Evolutionary conservation across 441 rosid genomes (phyloP), one percentile per base, ranked within the genome.

Genomic region (Croton setiger): DNA sequence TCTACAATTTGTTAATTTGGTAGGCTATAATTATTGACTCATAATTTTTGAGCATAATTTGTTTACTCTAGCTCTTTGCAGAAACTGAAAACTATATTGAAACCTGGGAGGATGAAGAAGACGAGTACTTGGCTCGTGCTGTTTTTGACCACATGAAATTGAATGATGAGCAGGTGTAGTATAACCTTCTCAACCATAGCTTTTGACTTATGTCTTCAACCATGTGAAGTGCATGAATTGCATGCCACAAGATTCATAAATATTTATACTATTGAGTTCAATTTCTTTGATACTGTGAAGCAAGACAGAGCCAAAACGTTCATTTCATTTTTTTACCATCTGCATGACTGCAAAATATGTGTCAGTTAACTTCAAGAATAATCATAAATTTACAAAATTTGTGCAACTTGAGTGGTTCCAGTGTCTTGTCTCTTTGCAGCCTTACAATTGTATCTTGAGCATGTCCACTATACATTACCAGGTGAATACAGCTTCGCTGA

Each of bases 71-170:
- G 72, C 72, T 79, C 37, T 52, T 75, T 80, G 75, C 83, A 87
- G 96, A 75, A 75, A 74, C 76, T 12, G 78, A 72, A 80, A 71
- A 55, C 66, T 45, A 53, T 63, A 35, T 75, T 17, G 82, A 81
- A 75, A 76, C 76, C 57, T 94, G 97, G 96, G 97, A 87, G 75
- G 97, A 90, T 56, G 83, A 83, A 74, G 92, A 88, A 83, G 98
- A 90, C 81, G 90, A 88, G 70, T 90, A 92, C 79, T 82, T 94
- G 86, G 96, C 96, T n/a, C 63, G 39, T 77, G 91, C 88, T 21
- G 92, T 90, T 60, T 84, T 60, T 68, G 89, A 90, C 76, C 83
- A 84, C 67, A 87, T 94, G 99, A 84, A 80, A 72, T 78, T 94
- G 85, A 87, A 77, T 52, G 79, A 76, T 76, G 76, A 83, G 47